Evolutionary conservation across 345 rosid genomes (phyloP), one percentile per base, ranked within the genome.

Genomic region (Gossypium herbaceum): DNA sequence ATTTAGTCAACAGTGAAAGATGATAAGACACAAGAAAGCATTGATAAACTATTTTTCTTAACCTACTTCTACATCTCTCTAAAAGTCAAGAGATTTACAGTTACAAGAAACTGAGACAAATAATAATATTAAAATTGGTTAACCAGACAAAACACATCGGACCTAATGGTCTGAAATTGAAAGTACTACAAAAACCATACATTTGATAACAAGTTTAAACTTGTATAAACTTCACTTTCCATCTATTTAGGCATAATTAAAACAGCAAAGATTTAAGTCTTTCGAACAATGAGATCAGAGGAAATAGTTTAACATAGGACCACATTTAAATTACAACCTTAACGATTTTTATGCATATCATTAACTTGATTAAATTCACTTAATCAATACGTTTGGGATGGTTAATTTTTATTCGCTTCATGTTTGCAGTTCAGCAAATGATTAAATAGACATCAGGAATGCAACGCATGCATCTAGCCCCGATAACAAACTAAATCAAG

Each of bases 361-460:
- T 60, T 12, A 25, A 22, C 13, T 16, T 17, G 24, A 29, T 43
- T 16, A 7, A 6, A 61, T 5, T 61, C 66, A 61, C 66, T 61
- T 61, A 27, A 61, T 13, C 19, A 60, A 60, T 17, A 27, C 9
- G 66, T 15, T 27, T 4, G 39, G 44, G 9, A 61, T 61, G 12
- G 7, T 2, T 17, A 61, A 29, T 63, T 63, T 63, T 63, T 39
- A 16, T 7, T 17, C 24, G 8, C 22, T 39, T 34, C 2, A 63
- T 63, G 9, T 17, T 63, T 63, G n/a, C 9, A 63, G 3, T 34
- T 62, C 45, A 15, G 19, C 13, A 62, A 27, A 29, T 62, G 24
- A 63, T 41, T 63, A 63, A 39, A 63, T 63, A 63, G 24, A 39
- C 68, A 63, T 39, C 68, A 63, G 13, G 48, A 63, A 12, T 34